Evolutionary conservation across 2,329 filamentous ascomycete genomes (phyloP).

Genomic region (Neopestalotiopsis sp.): DNA sequence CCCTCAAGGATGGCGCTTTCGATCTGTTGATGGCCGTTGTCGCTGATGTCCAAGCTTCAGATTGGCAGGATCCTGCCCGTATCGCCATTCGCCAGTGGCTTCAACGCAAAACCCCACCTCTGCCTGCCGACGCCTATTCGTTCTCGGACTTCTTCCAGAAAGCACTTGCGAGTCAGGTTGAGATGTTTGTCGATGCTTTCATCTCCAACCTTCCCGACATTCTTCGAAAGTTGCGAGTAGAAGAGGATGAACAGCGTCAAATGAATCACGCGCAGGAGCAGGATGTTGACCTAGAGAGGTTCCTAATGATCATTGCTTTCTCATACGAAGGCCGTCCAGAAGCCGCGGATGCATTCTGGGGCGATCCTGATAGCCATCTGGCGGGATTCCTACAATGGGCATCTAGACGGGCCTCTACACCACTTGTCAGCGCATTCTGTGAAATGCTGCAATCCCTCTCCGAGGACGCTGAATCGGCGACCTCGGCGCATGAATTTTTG

Average conservation of each 20-base stretch:
- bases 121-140: slow-evolving; percentile 70
- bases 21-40: slow-evolving; percentile 89
- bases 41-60: slow-evolving; percentile 77
- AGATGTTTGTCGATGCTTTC: slow-evolving; percentile 88
- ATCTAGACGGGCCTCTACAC: slow-evolving; percentile 92
- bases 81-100: slow-evolving; percentile 82
- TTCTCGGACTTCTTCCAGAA: slow-evolving; percentile 76
- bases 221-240: slow-evolving; percentile 80
- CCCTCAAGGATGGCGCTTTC: slow-evolving; percentile 86
- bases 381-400: slow-evolving; percentile 97
- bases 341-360: slow-evolving; percentile 88
- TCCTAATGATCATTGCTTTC: slow-evolving; percentile 90
- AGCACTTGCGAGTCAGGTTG: slow-evolving; percentile 79
- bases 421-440: slow-evolving; percentile 94
- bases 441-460: slow-evolving; percentile 93
- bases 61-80: slow-evolving; percentile 89
- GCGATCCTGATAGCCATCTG: slow-evolving; percentile 88
- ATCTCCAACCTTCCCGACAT: slow-evolving; percentile 96
- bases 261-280: slow-evolving; percentile 69
- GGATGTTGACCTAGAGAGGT: slow-evolving; percentile 81
- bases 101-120: slow-evolving; percentile 76
- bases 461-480: slow-evolving; percentile 80
- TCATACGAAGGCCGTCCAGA: slow-evolving; percentile 86
- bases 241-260: slow-evolving; percentile 87
- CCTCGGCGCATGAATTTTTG: slow-evolving; percentile 85